Base-by-base conservation (phyloP, 2,329 filamentous ascomycete genomes). In the Epichloe hybrida region DNA sequence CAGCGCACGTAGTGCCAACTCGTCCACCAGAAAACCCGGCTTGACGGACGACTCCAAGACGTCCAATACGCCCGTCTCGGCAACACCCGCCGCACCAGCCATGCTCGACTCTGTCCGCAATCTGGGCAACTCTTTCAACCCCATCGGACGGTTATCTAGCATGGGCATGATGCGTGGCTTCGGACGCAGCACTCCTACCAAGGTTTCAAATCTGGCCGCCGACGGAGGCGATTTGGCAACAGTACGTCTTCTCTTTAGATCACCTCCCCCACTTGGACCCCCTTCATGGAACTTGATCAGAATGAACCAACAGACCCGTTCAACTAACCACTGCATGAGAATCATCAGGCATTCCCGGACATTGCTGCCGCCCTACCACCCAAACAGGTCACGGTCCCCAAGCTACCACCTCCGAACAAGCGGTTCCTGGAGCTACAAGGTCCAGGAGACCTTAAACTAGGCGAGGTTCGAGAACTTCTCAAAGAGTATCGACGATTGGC, bases 71-170 rank as follows among this genome's bases (percentile, higher is more conserved):
- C 60, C 64, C 20, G 35, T 27, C 15, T 6, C 34, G 5, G 35
- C 83, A 4, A 81, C 85, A 7, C 61, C 62, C 50, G 65, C 62
- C 50, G 64, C 62, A 47, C 82, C 83, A 3, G 82, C 85, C 34
- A 67, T 82, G 12, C 78, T 94, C 2, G 88, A 94, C 55, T 88
- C 87, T 12, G 83, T 95, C 72, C 81, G 86, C 50, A 91, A 79
- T 62, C 75, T 95, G 53, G 83, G 88, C 38, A 93, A 78, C 63
- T 83, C 84, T 1, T 72, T 95, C 36, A 95, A 95, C 59, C 88
- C 88, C 3, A 83, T 95, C 64, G 87, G 82, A 43, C 80, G 88
- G 48, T 78, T 95, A 48, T 81, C 84, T 1, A 72, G 81, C 36
- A 88, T 93, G 62, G 77, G 78, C 51, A 77, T 83, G 62, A 84